Evolutionary conservation across 345 rosid species (phyloP).

Genomic region (Dipteronia sinensis): DNA sequence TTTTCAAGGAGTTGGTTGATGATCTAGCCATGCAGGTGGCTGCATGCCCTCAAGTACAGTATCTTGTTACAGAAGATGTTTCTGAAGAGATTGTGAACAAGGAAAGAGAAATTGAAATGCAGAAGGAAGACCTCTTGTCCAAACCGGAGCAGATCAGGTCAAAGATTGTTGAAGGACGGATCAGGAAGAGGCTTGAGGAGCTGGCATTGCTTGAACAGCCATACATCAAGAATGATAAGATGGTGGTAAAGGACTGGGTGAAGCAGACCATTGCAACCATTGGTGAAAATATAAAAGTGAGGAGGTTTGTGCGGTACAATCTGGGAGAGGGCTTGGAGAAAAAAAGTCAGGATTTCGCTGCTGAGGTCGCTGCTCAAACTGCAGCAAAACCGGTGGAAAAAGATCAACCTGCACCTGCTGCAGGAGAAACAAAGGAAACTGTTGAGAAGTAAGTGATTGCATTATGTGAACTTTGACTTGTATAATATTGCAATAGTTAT

Average conservation of each 20-base stretch:
- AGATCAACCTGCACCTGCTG: slow-evolving; percentile 54
- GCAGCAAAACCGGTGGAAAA: slow-evolving; percentile 58
- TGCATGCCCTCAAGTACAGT: slow-evolving; percentile 89
- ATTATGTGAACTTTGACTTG: slow-evolving; percentile 5
- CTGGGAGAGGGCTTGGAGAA: slow-evolving; percentile 95
- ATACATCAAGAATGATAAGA: slow-evolving; percentile 87
- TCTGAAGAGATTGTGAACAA: slow-evolving; percentile 77
- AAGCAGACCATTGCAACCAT: slow-evolving; percentile 92
- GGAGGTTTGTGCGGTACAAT: slow-evolving; percentile 79
- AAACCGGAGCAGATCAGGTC: slow-evolving; percentile 91
- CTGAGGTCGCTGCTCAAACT: slow-evolving; percentile 96
- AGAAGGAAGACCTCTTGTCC: slow-evolving; percentile 87
- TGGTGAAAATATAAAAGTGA: slow-evolving; percentile 92
- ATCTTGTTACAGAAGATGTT: slow-evolving; percentile 81
- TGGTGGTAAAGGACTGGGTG: slow-evolving; percentile 80
- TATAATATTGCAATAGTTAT: not conserved
- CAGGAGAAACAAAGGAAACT: slow-evolving; percentile 56
- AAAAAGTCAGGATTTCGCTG: slow-evolving; percentile 94
- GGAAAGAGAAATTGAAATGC: slow-evolving; percentile 93
- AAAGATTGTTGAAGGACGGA: slow-evolving; percentile 91
- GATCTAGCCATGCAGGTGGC: slow-evolving; percentile 98
- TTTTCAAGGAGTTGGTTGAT: slow-evolving; percentile 89
- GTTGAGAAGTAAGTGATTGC: slow-evolving; percentile 53
- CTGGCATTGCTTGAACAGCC: slow-evolving; percentile 93
- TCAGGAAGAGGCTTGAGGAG: slow-evolving; percentile 85